Evolutionary conservation across 192 early-diverging fungal species (phyloP).

Genomic region (Coemansia sp.): DNA sequence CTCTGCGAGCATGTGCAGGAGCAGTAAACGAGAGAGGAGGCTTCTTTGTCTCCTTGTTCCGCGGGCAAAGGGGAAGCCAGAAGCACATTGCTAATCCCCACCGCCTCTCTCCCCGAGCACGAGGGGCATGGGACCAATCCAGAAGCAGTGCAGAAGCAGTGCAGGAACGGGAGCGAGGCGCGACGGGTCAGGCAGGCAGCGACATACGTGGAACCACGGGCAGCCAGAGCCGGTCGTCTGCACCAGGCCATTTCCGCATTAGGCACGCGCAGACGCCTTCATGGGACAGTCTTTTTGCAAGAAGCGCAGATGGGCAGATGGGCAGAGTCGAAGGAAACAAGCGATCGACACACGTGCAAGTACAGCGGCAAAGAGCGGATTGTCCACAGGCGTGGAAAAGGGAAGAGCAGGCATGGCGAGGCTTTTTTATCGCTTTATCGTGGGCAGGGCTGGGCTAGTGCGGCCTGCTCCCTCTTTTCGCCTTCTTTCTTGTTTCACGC

Average conservation of each 20-base stretch:
- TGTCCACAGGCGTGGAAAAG: neutral
- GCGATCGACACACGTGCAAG: slow-evolving; percentile 5
- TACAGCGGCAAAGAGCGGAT: neutral
- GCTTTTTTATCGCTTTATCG: neutral
- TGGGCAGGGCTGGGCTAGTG: neutral
- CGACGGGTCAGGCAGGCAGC: no score
- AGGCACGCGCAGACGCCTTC: neutral
- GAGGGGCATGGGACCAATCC: no score
- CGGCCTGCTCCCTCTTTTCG: neutral
- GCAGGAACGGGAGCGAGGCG: no score
- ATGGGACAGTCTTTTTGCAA: neutral
- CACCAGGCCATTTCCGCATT: neutral
- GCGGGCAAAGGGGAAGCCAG: no score
- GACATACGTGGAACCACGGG: neutral
- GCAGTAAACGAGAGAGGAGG: no score
- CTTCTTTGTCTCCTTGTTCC: no score
- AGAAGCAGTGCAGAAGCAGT: no score
- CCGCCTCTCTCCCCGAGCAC: no score
- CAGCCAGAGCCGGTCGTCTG: neutral
- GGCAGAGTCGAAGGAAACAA: no score
- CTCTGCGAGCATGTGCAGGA: no score
- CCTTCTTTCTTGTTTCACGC: neutral
- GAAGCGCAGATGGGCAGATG: no score
- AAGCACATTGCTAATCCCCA: no score
- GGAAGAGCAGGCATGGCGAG: neutral